Base-by-base conservation (phyloP, 2,329 filamentous ascomycete species). In the Achaetomium macrosporum region DNA sequence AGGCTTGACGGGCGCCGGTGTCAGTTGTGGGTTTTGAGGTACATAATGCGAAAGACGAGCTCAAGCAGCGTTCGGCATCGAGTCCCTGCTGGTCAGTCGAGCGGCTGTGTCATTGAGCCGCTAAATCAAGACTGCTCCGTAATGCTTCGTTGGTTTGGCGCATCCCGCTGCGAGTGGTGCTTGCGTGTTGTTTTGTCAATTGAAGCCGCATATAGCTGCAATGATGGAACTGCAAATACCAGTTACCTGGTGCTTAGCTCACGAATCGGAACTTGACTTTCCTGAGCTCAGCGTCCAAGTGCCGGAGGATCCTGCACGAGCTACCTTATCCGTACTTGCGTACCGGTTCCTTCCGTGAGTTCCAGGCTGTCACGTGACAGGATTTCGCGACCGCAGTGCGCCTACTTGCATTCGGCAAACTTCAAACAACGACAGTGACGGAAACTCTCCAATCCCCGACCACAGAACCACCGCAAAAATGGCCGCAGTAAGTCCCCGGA, bases 401-500 rank as follows among this genome's bases (percentile, higher is more conserved):
- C n/a, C 56, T 59, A 56, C 58, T 60, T 59, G 55, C 10, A 57
- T 50, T 61, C 57, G 59, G 56, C 58, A 60, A 60, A 58, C 43
- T 74, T 69, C 72, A 71, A 73, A 70, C 67, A 68, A 58, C 67
- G 68, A 71, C 66, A 74, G 70, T 68, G 74, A 76, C 67, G 69
- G 69, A 70, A 69, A 13, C 70, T 75, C 73, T 73, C 70, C 71
- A 74, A 73, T 75, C 71, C 67, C 68, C 65, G 55, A 60, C 71
- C 66, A 71, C 68, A 69, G 71, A 67, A 71, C 70, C 67, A 76
- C 67, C 69, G 67, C 73, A 76, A 84, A 76, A 77, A 85, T 85
- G 83, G 82, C 81, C 72, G 77, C 79, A 78, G 83, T 86, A 81
- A 78, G 82, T 84, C 43, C 52, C 65, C 50, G 45, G 51, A 51